phyloP scores from a whole-genome alignment of 1,284 basidiomycete species.

The Coniferiporia sulphurascens region DNA sequence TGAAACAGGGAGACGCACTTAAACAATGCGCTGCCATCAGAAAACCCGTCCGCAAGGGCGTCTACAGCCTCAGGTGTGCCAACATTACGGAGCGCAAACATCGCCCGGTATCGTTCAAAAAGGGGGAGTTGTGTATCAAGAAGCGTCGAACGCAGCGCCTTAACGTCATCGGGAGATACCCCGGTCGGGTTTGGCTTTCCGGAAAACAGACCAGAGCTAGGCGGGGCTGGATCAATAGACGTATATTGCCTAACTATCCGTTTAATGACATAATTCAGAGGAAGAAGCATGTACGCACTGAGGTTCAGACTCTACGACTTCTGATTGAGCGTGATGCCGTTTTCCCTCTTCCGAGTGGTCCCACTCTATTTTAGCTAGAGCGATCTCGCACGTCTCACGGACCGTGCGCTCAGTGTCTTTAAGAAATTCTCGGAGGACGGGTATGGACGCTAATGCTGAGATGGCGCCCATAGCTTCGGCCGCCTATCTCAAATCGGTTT shows the following conservation, averaged over 20 bases:
- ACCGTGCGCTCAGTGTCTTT: slow-evolving; percentile 77
- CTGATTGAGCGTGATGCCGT: slow-evolving; percentile 35
- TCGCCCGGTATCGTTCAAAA: slow-evolving; percentile 95
- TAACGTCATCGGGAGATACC: slow-evolving; percentile 43
- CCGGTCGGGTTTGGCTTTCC: slow-evolving; percentile 47
- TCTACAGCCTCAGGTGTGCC: slow-evolving; percentile 79
- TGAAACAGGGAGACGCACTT: slow-evolving; percentile 49
- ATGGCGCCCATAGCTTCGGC: slow-evolving; percentile 99
- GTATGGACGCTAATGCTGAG: slow-evolving; percentile 62
- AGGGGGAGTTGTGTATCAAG: slow-evolving; percentile 71
- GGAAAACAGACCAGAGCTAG: slow-evolving; percentile 56
- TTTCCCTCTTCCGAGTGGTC: slow-evolving; percentile 76
- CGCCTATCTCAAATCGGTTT: slow-evolving; percentile 47
- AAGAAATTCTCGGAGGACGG: slow-evolving; percentile 71
- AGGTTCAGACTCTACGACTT: slow-evolving; percentile 39
- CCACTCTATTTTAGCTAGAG: slow-evolving; percentile 92
- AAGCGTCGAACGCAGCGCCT: slow-evolving; percentile 58
- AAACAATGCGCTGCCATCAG: slow-evolving; percentile 86
- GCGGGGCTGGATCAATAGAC: slow-evolving; percentile 94
- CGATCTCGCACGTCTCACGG: slow-evolving; percentile 97
- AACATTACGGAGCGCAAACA: slow-evolving; percentile 95
- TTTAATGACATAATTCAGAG: neutral
- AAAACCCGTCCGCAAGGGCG: slow-evolving; percentile 87
- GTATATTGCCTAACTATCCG: slow-evolving; percentile 57
- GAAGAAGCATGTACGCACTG: neutral